phyloP scores from a whole-genome alignment of 2,329 filamentous ascomycete genomes.

The Fusarium marasasianum region DNA sequence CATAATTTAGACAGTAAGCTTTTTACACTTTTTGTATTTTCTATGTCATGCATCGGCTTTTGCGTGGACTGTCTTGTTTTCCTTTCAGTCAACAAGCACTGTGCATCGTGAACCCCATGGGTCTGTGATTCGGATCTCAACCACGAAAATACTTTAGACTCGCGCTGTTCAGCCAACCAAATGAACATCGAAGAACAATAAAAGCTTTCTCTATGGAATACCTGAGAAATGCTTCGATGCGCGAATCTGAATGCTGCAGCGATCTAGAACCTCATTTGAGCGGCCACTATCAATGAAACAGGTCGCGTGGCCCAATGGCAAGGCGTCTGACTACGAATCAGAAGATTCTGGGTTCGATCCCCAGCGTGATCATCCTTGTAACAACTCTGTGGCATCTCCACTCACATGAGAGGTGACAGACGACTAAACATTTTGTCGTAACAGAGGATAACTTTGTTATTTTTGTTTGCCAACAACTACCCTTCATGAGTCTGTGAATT shows the following conservation, averaged over 20 bases:
- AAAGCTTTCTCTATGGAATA: too few species aligned
- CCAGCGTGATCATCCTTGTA: conserved; percentile 17
- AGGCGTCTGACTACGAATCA: conserved; percentile 36
- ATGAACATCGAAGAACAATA: rapidly evolving
- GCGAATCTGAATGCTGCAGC: background rate
- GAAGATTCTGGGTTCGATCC: conserved; percentile 36
- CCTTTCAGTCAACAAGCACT: rapidly evolving
- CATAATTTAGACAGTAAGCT: background rate
- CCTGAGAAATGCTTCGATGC: rapidly evolving
- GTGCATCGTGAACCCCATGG: rapidly evolving
- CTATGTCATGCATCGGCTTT: rapidly evolving
- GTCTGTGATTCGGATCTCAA: rapidly evolving
- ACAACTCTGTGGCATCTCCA: background rate
- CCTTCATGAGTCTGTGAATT: background rate
- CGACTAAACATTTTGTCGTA: rapidly evolving
- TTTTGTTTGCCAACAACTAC: background rate
- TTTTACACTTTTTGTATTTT: background rate
- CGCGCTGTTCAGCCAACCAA: rapidly evolving
- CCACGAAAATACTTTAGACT: rapidly evolving
- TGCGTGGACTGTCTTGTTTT: rapidly evolving
- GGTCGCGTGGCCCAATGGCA: conserved; percentile 33
- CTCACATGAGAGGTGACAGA: background rate
- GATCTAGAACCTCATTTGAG: background rate
- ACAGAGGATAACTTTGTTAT: rapidly evolving
- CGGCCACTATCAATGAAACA: background rate